phyloP scores from a whole-genome alignment of 1,139 yeast genomes.

The Kodamaea derodonti region DNA sequence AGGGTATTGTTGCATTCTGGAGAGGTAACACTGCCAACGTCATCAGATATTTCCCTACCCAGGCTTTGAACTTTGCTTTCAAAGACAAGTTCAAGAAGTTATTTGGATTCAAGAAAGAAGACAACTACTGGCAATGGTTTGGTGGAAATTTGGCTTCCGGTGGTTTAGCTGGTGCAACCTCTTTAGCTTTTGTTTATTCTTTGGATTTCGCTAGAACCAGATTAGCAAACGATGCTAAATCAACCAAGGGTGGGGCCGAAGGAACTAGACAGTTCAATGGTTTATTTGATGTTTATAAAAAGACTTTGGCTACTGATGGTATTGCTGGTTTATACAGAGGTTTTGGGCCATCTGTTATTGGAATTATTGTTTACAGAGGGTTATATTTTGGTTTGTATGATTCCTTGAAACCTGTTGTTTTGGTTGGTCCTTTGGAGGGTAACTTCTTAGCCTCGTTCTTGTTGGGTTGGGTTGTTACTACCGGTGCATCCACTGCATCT shows the following conservation, averaged over 20 bases:
- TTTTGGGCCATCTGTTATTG: constrained; percentile 53
- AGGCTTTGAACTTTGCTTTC: constrained; percentile 52
- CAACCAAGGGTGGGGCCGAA: constrained; percentile 41
- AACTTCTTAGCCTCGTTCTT: constrained; percentile 52
- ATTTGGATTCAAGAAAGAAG: constrained; percentile 53
- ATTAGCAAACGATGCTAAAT: constrained; percentile 54
- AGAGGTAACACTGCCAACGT: constrained; percentile 57
- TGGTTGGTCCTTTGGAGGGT: constrained; percentile 55
- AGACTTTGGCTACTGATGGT: constrained; percentile 53
- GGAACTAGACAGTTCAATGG: constrained; percentile 51
- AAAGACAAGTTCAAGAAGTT: constrained; percentile 49
- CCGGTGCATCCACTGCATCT: constrained; percentile 54
- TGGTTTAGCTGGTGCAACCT: constrained; percentile 56
- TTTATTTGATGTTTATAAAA: constrained; percentile 51
- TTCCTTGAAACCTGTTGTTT: constrained; percentile 51
- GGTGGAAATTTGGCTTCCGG: constrained; percentile 56
- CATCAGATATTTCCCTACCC: constrained; percentile 55
- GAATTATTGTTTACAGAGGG: constrained; percentile 55
- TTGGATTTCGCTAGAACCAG: constrained; percentile 55
- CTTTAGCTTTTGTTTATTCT: constrained; percentile 52
- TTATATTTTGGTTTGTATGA: constrained; percentile 53
- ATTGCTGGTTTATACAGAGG: constrained; percentile 57
- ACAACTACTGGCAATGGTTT: constrained; percentile 48
- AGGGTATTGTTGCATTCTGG: constrained; percentile 51
- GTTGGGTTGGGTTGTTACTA: constrained; percentile 54